Conservation (phyloP, 768 basidiomycete genomes). For the Leccinum variicolor region DNA sequence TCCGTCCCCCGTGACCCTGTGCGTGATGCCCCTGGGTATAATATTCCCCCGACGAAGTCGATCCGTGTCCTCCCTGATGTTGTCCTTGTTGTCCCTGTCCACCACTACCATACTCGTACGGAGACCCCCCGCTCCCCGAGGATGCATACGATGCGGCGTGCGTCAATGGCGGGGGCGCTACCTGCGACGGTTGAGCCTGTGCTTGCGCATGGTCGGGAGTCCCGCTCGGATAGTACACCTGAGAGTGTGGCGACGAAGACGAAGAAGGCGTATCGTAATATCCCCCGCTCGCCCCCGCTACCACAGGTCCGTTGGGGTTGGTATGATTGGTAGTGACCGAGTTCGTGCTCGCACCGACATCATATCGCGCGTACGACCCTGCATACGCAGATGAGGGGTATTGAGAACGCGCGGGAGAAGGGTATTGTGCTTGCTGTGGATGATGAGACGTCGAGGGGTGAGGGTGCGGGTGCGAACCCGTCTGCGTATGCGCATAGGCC, state of each 20-base stretch:
- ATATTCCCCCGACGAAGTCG: conserved; percentile 23
- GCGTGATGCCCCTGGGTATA: conserved; percentile 15
- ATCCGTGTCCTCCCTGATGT: conserved; percentile 8
- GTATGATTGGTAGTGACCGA: conserved; percentile 8
- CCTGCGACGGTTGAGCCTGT: conserved; percentile 20
- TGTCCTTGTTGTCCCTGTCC: conserved; percentile 11
- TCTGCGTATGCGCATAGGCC: conserved; percentile 16
- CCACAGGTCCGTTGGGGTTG: conserved; percentile 8
- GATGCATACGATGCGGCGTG: conserved; percentile 23
- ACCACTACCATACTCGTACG: conserved; percentile 20
- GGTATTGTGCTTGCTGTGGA: conserved; percentile 23
- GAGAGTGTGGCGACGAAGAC: conserved; percentile 18
- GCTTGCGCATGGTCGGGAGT: conserved; percentile 3
- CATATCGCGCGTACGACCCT: conserved; percentile 26
- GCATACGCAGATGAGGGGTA: conserved; percentile 25
- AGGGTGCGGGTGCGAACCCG: conserved; percentile 20
- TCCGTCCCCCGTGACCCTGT: conserved; percentile 12
- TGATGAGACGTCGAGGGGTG: conserved; percentile 21
- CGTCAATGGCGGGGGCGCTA: conserved; percentile 12
- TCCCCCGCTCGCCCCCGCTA: conserved; percentile 10
- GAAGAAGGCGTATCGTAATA: conserved; percentile 27
- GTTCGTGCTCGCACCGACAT: conserved; percentile 25
- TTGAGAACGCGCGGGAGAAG: conserved; percentile 25
- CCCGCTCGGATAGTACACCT: conserved; percentile 20
- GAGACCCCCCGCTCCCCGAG: conserved; percentile 21